phyloP scores from a whole-genome alignment of 805 yeast species.

The Wilhelminamyces savonicus region DNA sequence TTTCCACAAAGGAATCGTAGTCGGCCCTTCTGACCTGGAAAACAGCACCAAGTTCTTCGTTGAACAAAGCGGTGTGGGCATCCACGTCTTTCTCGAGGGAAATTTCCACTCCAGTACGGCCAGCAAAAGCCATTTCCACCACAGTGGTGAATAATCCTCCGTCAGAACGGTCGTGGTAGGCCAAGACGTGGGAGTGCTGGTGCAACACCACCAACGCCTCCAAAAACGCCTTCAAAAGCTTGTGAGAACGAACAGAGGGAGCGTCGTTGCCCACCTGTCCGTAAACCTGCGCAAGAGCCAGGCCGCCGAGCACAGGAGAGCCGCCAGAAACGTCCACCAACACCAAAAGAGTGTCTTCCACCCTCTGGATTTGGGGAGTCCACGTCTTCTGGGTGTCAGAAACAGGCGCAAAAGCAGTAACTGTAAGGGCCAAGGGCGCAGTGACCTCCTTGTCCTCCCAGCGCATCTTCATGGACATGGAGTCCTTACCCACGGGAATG shows the following conservation, averaged over 20 bases:
- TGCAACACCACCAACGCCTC: conserved; percentile 69
- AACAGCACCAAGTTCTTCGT: conserved; percentile 93
- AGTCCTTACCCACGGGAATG: conserved; percentile 97
- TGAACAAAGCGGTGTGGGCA: conserved; percentile 59
- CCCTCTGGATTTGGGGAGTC: conserved; percentile 76
- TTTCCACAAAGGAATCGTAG: conserved; percentile 45
- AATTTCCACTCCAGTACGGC: conserved; percentile 75
- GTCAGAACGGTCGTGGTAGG: conserved; percentile 95
- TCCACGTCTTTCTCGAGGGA: conserved; percentile 36
- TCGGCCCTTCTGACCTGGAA: conserved; percentile 70
- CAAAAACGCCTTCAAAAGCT: conserved; percentile 62
- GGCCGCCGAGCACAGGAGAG: conserved; percentile 73
- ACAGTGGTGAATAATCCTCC: conserved; percentile 89
- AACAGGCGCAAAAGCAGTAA: conserved; percentile 91
- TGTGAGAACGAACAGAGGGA: conserved; percentile 75
- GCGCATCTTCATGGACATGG: conserved; percentile 98
- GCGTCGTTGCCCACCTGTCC: conserved; percentile 75
- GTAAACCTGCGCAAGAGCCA: conserved; percentile 92
- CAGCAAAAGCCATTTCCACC: conserved; percentile 95
- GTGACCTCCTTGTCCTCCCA: conserved; percentile 92
- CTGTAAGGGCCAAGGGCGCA: conserved; percentile 87
- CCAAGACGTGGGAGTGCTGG: conserved; percentile 55
- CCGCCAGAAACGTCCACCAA: conserved; percentile 70
- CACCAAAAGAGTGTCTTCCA: conserved; percentile 58
- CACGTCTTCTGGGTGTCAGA: conserved; percentile 80